Evolutionary conservation across 2,329 filamentous ascomycete species (phyloP), one percentile per base, ranked within the genome.

Genomic region (Leptosphaerulina australis): DNA sequence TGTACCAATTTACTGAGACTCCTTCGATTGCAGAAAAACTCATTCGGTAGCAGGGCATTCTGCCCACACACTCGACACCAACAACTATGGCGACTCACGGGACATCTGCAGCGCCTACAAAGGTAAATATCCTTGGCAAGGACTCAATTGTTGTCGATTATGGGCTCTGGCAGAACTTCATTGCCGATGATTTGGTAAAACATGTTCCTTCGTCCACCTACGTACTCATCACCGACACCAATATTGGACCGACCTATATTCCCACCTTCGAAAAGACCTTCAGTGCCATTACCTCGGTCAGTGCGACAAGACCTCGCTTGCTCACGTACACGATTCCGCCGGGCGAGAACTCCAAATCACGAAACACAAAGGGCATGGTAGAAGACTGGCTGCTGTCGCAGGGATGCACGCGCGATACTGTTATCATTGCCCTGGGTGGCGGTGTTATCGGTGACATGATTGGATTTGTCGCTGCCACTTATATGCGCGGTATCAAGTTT

Each of bases 391-490:
- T 99, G 84, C 81, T 97, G 51, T 84, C 86, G 60, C 85, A 96
- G 65, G 86, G 88, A 87, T 99, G 94, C 77, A 96, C 92, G 20
- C 83, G 94, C 62, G 94, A 99, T 74, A 96, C 91, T 0, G 90
- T 99, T 58, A 87, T 99, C 51, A 90, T 99, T 70, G 94, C 94
- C 18, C 83, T 99, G 8, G 94, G 94, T 24, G 94, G 94, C 58
- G 94, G 94, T 50, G 94, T 99, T 54, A 97, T 99, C 74, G 94
- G 94, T 24, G 94, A 99, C 74, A 88, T 99, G 88, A 92, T 96
- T 57, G 94, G 94, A 43, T 99, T 96, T 71, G 91, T 97, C 41
- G 94, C 94, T 17, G 91, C 94, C 29, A 99, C 94, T 28, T 99
- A 97, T 77, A 99, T 99, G 94, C 88, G 94, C 62, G 94, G 94